Conservation (phyloP, 73 alveolate genomes). For the Stentor coeruleus region DNA sequence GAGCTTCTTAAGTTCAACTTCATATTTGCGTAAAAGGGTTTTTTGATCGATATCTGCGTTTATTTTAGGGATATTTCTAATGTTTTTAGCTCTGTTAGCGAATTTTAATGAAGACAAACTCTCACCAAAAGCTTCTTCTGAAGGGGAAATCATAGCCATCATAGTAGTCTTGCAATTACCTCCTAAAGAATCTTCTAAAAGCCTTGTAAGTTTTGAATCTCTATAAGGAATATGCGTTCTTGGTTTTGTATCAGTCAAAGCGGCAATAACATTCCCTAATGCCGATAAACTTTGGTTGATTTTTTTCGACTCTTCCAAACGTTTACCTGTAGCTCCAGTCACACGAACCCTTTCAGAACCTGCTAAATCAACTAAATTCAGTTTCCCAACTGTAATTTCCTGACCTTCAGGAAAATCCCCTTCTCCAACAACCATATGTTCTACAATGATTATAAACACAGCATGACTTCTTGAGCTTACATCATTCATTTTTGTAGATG, state of each 20-base stretch:
- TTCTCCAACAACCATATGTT: not conserved
- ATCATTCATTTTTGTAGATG: constrained; percentile 93
- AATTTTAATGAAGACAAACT: constrained; percentile 72
- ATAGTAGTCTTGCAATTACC: constrained; percentile 88
- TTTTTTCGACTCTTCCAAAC: constrained; percentile 83
- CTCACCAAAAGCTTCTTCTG: constrained; percentile 74
- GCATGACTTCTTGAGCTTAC: constrained; percentile 93
- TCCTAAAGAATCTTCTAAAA: constrained; percentile 76
- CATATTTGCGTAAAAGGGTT: constrained; percentile 91
- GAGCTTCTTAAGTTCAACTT: constrained; percentile 83
- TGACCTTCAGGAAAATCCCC: not conserved
- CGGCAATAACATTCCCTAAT: constrained; percentile 75
- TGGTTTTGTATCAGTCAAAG: constrained; percentile 54
- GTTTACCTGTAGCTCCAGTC: constrained; percentile 84
- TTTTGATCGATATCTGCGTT: constrained; percentile 93
- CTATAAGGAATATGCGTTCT: constrained; percentile 62
- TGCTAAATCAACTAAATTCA: constrained; percentile 90
- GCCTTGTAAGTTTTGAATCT: constrained; percentile 53
- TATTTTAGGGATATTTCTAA: constrained; percentile 55
- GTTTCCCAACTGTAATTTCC: constrained; percentile 34
- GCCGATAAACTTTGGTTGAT: constrained; percentile 74
- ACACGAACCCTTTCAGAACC: constrained; percentile 85
- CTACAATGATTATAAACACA: constrained; percentile 63
- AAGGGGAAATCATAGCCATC: constrained; percentile 71
- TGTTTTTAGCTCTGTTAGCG: constrained; percentile 65